Percentiles rank a stretch among this genome's conserved stretches.
Conservation (phyloP, 1,284 basidiomycete species). For the Blastosporella zonata region DNA sequence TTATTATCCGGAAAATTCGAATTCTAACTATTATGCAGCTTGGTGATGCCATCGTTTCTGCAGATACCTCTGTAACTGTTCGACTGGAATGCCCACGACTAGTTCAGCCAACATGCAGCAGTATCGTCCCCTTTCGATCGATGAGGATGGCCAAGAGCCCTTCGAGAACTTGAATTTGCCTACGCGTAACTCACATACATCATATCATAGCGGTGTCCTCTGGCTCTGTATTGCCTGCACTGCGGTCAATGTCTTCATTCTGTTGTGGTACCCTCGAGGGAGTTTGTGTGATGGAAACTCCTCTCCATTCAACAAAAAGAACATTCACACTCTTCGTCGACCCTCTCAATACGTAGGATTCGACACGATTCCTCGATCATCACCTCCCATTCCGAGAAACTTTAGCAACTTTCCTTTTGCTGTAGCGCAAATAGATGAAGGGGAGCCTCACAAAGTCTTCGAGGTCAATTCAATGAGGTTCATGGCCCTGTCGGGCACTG, state of each 20-base stretch:
- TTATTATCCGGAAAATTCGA: too few species aligned
- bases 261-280: not conserved
- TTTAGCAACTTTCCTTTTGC: slow-evolving; percentile 3
- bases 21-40: too few species aligned
- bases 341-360: slow-evolving; percentile 7
- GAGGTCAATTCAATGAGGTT: not conserved
- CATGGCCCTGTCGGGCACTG: slow-evolving; percentile 4
- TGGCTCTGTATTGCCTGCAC: slow-evolving; percentile 4
- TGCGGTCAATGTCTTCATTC: slow-evolving; percentile 1
- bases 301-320: not conserved
- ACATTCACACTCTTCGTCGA: slow-evolving; percentile 2
- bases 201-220: not conserved
- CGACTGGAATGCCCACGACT: too few species aligned
- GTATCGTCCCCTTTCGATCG: not conserved
- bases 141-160: not conserved
- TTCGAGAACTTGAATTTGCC: not conserved
- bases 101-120: not conserved
- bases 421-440: slow-evolving; percentile 1
- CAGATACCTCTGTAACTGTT: too few species aligned
- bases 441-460: slow-evolving; percentile 1
- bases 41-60: too few species aligned
- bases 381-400: slow-evolving; percentile 1
- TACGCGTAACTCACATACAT: not conserved
- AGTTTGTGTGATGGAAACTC: not conserved
- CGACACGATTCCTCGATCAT: not conserved